Conservation (phyloP, 257 asterid species). For the Paulownia fortunei region DNA sequence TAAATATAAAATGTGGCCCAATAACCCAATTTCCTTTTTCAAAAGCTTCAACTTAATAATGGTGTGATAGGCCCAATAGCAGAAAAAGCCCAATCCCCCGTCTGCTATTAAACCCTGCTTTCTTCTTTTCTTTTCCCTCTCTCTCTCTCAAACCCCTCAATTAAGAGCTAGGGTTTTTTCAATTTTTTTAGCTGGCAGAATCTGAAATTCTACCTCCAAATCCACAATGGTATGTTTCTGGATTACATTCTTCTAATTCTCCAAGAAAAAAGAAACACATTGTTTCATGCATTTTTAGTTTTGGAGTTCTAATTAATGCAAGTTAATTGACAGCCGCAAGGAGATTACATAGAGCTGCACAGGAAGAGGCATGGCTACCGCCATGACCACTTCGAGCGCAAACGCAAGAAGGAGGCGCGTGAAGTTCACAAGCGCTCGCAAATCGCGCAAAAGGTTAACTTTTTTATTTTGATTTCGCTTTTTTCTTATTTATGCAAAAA, state of each 20-base stretch:
- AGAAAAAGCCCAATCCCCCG: background rate
- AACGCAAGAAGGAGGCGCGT: constrained; percentile 97
- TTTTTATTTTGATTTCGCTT: constrained; percentile 1
- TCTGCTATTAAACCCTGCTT: background rate
- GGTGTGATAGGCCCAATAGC: background rate
- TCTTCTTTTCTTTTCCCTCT: background rate
- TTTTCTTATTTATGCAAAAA: background rate
- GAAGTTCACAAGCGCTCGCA: constrained; percentile 90
- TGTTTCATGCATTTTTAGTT: background rate
- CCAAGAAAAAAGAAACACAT: background rate
- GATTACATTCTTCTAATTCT: background rate
- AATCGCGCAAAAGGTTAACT: constrained; percentile 66
- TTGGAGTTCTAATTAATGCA: background rate
- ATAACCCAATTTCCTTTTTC: no score
- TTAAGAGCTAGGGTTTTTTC: background rate
- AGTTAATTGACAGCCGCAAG: constrained; percentile 83
- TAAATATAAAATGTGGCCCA: no score
- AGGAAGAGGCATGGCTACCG: constrained; percentile 91
- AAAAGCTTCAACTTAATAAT: no score
- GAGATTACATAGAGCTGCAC: constrained; percentile 90
- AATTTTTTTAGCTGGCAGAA: background rate
- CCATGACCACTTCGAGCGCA: constrained; percentile 88
- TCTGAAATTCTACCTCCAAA: background rate
- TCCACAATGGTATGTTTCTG: constrained; percentile 16
- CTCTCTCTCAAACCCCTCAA: background rate